Conservation (phyloP, 148 eudicot genomes). For the Rhododendron williamsianum region DNA sequence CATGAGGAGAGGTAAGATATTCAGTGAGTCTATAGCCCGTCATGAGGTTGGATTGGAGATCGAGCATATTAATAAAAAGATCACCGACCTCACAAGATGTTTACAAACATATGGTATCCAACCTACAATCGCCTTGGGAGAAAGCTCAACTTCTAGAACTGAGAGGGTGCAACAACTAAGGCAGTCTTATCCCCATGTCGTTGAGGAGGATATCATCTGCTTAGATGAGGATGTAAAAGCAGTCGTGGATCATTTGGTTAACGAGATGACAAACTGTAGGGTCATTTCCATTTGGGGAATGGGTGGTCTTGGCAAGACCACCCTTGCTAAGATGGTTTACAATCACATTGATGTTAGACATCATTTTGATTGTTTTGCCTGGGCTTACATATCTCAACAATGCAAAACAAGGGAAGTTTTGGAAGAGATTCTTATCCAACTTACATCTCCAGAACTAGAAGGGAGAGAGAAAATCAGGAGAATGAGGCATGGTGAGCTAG, state of each 20-base stretch:
- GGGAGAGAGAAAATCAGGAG: neutral
- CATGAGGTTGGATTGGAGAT: neutral
- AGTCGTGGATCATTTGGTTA: neutral
- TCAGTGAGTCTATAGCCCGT: neutral
- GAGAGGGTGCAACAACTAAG: neutral
- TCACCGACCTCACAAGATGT: neutral
- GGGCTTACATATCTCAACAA: constrained; percentile 24
- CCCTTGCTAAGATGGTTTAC: constrained; percentile 15
- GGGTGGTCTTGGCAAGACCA: constrained; percentile 26
- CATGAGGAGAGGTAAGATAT: neutral
- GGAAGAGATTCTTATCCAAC: constrained; percentile 12
- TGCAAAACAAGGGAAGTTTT: constrained; percentile 6
- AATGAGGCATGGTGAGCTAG: constrained; percentile 12
- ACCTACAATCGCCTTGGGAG: neutral
- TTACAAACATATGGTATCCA: neutral
- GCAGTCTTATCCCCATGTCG: neutral
- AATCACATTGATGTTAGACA: neutral
- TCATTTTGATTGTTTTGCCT: constrained; percentile 16
- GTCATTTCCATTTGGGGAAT: constrained; percentile 15
- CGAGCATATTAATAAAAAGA: neutral
- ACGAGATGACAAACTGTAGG: neutral
- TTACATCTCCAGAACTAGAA: neutral
- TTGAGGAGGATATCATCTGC: neutral
- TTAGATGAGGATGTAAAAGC: neutral
- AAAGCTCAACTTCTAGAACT: neutral